Conservation (phyloP, 345 rosid genomes). For the Acer saccharum region DNA sequence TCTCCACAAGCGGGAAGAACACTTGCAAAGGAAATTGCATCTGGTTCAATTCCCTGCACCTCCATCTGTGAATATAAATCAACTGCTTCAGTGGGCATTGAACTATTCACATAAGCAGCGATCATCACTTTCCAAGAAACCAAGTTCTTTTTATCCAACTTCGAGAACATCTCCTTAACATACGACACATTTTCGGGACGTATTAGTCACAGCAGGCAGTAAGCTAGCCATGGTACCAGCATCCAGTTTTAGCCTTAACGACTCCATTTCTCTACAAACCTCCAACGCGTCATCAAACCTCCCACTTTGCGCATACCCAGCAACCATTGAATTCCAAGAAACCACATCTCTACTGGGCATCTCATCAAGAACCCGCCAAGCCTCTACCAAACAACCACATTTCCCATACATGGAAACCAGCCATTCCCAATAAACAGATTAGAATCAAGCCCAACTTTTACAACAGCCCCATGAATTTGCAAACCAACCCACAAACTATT, state of each 20-base stretch:
- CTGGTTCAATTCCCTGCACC: no score
- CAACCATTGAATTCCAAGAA: no score
- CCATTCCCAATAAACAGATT: conserved; percentile 64
- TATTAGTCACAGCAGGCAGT: no score
- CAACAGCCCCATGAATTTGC: conserved; percentile 56
- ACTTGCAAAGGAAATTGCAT: no score
- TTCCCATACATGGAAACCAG: conserved; percentile 73
- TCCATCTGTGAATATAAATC: no score
- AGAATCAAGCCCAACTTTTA: conserved; percentile 53
- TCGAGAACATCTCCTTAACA: no score
- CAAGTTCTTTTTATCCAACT: no score
- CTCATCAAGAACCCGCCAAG: conserved; percentile 57
- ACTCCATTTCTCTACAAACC: conserved; percentile 65
- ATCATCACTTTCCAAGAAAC: no score
- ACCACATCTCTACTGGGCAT: conserved; percentile 67
- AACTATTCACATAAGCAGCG: no score
- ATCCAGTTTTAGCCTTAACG: conserved; percentile 43
- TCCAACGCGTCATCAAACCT: conserved; percentile 65
- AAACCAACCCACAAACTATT: conserved; percentile 48
- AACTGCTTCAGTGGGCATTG: no score
- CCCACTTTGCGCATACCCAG: conserved; percentile 46
- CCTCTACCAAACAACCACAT: conserved; percentile 59
- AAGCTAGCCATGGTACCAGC: conserved; percentile 42
- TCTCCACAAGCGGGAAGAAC: no score
- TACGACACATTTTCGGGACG: no score